Evolutionary conservation across 2,329 filamentous ascomycete genomes (phyloP).

Genomic region (Oidium heveae): DNA sequence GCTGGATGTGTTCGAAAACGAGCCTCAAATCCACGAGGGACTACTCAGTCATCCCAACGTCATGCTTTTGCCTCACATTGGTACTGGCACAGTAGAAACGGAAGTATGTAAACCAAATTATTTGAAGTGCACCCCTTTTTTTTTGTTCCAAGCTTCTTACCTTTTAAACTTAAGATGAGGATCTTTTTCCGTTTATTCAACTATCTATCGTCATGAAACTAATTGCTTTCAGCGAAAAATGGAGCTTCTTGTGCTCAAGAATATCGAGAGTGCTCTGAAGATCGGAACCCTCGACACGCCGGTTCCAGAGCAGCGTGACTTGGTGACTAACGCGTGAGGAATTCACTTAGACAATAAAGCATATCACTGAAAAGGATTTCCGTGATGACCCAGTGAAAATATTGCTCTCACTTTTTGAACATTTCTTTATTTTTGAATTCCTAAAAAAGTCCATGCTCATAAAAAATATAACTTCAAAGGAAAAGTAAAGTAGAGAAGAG

Average conservation of each 20-base stretch:
- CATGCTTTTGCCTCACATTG: slow-evolving; percentile 59
- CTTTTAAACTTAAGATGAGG: neutral
- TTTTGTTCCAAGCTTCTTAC: neutral
- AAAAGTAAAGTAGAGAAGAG: no score
- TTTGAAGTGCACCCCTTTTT: neutral
- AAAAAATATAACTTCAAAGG: no score
- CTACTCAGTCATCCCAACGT: slow-evolving; percentile 47
- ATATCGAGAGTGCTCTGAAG: slow-evolving; percentile 35
- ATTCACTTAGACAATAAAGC: no score
- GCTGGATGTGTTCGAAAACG: slow-evolving; percentile 60
- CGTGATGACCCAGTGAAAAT: no score
- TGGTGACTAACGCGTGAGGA: no score
- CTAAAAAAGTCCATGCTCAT: no score
- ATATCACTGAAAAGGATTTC: no score
- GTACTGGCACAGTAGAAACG: slow-evolving; percentile 46
- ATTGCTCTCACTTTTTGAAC: no score
- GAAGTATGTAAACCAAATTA: slow-evolving; percentile 7
- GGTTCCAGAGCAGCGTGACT: slow-evolving; percentile 36
- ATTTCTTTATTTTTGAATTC: no score
- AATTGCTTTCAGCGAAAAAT: slow-evolving; percentile 22
- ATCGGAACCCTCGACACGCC: slow-evolving; percentile 35
- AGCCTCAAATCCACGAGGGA: slow-evolving; percentile 48
- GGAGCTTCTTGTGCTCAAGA: slow-evolving; percentile 52
- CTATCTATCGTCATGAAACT: no score
- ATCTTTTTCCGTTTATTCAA: neutral